Conservation (phyloP, 2,329 filamentous ascomycete genomes). For the Chaetoscypha palmicola region DNA sequence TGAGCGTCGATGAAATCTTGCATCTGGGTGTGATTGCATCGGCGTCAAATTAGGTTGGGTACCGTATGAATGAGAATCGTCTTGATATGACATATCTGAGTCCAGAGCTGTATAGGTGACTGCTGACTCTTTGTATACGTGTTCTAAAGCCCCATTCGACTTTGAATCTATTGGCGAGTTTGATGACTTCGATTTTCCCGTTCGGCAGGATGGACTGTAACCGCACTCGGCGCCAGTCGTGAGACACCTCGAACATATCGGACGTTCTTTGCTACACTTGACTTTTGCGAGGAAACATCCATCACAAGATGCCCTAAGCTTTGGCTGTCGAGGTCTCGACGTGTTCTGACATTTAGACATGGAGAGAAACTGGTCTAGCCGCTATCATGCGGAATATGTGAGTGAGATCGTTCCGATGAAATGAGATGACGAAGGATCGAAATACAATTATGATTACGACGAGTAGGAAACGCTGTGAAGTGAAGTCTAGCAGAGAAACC, state of each 20-base stretch:
- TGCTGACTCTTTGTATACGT: slow-evolving; percentile 9
- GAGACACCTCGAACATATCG: slow-evolving; percentile 46
- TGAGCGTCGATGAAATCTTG: slow-evolving; percentile 7
- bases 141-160: neutral
- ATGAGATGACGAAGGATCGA: too few relatives aligned
- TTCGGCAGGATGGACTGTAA: slow-evolving; percentile 46
- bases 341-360: slow-evolving; percentile 12
- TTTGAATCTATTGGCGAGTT: slow-evolving; percentile 5
- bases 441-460: too few relatives aligned
- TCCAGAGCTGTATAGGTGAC: slow-evolving; percentile 7
- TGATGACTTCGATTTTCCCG: slow-evolving; percentile 41
- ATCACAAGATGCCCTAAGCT: slow-evolving; percentile 45
- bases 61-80: slow-evolving; percentile 12
- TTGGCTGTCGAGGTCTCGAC: slow-evolving; percentile 34
- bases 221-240: slow-evolving; percentile 42
- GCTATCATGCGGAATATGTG: too few relatives aligned
- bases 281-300: slow-evolving; percentile 50
- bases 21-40: slow-evolving; percentile 1
- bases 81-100: slow-evolving; percentile 1
- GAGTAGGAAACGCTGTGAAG: too few relatives aligned
- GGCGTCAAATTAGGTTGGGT: slow-evolving; percentile 3
- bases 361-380: too few relatives aligned
- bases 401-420: too few relatives aligned
- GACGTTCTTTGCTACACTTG: slow-evolving; percentile 48
- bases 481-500: neutral